A percentile compares a stretch with the other conserved stretches of the same genome.
Conservation (phyloP, 345 rosid species). For the Anastatica hierochuntica region DNA sequence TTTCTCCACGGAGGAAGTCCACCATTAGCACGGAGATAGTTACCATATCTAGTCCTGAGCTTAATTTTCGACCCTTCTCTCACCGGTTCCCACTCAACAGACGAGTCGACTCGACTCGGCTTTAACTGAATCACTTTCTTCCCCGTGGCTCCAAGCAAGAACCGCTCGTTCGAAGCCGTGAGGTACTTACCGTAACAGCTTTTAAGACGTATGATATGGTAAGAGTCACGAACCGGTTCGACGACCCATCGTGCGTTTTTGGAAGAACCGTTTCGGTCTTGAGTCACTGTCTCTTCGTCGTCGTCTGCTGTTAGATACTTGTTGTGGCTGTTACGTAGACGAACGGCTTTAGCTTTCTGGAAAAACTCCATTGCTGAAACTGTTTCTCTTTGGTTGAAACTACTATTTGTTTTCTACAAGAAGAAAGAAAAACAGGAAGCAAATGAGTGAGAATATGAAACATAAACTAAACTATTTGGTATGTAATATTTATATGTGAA, state of each 20-base stretch:
- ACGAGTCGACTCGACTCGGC: conserved; percentile 41
- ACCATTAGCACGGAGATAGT: conserved; percentile 62
- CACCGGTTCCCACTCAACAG: conserved; percentile 75
- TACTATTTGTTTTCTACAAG: conserved; percentile 11
- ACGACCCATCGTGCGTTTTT: conserved; percentile 63
- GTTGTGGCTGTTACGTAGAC: conserved; percentile 67
- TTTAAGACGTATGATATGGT: conserved; percentile 49
- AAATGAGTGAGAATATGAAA: not conserved
- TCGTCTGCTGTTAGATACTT: conserved; percentile 65
- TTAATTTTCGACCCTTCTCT: conserved; percentile 41
- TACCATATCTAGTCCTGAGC: conserved; percentile 50
- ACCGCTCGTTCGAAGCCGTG: conserved; percentile 74
- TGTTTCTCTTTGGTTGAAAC: conserved; percentile 9
- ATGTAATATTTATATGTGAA: not conserved
- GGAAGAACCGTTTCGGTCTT: conserved; percentile 53
- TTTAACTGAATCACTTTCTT: conserved; percentile 55
- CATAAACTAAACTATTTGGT: not conserved
- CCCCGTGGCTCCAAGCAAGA: conserved; percentile 69
- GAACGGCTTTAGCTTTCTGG: conserved; percentile 60
- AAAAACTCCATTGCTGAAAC: conserved; percentile 62
- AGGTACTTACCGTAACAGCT: conserved; percentile 63
- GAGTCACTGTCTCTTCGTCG: conserved; percentile 59
- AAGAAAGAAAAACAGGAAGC: too few relatives aligned
- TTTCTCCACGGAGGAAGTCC: conserved; percentile 75
- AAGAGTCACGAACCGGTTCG: conserved; percentile 43